Conservation (phyloP, 2,329 filamentous ascomycete species). For the Alternaria conjuncta region DNA sequence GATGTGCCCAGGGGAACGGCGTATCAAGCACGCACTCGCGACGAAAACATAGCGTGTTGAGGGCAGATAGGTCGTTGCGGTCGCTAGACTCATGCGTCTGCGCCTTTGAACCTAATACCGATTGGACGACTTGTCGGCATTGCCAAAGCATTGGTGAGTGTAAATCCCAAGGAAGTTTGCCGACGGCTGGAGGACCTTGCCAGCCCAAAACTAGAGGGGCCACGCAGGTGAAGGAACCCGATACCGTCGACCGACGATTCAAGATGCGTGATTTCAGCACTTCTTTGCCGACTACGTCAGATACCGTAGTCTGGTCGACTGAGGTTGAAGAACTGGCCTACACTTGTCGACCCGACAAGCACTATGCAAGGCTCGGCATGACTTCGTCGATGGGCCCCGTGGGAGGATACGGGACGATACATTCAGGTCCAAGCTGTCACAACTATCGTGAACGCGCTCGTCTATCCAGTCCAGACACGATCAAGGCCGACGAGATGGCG, state of each 20-base stretch:
- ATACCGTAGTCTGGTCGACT: neutral
- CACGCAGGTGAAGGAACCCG: neutral
- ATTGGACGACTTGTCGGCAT: neutral
- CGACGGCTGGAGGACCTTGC: no score
- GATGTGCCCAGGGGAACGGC: neutral
- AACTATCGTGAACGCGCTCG: neutral
- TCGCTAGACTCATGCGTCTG: neutral
- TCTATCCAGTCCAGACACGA: neutral
- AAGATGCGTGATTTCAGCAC: neutral
- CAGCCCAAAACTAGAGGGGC: neutral
- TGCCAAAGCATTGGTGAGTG: no score
- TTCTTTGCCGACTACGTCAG: neutral
- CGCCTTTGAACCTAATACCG: no score
- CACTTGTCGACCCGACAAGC: neutral
- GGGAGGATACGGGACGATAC: no score
- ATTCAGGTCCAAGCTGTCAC: neutral
- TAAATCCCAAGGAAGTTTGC: neutral
- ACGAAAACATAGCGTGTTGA: neutral
- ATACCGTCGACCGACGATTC: neutral
- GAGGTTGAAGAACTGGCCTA: neutral
- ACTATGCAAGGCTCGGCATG: neutral
- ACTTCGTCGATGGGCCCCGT: neutral
- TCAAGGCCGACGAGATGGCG: neutral
- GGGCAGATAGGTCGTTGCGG: neutral
- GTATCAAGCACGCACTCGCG: neutral